These are phyloP conservation scores for Grigorovia humatica DNA, from an alignment of 805 yeast species.

Conservation along the genomic window DNA sequence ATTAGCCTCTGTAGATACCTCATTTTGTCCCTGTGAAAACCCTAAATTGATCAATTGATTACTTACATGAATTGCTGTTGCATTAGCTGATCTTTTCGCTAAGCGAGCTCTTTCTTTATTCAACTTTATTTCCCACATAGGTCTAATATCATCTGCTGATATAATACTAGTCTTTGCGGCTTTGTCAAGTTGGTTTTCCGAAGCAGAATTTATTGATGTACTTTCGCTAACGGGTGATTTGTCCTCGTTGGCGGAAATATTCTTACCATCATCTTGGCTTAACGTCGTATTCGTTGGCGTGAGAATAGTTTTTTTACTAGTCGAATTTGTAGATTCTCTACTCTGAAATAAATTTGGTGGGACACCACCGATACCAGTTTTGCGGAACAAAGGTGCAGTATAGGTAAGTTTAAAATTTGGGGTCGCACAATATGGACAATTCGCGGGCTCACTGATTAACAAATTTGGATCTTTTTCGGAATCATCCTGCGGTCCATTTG, in stretches of 20 bases:
- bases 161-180: conserved; percentile 29
- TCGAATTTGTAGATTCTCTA: background rate
- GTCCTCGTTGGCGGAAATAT: background rate
- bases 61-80: conserved; percentile 86
- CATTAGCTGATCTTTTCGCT: conserved; percentile 86
- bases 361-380: conserved; percentile 47
- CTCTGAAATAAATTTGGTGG: conserved; percentile 36
- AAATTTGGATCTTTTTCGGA: conserved; percentile 42
- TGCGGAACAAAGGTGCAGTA: conserved; percentile 45
- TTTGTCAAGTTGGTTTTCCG: background rate
- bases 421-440: conserved; percentile 90
- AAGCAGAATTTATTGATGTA: background rate
- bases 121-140: conserved; percentile 82
- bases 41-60: conserved; percentile 46
- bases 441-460: conserved; percentile 76
- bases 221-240: background rate
- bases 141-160: conserved; percentile 74
- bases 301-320: background rate
- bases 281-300: no score
- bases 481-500: conserved; percentile 19
- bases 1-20: background rate
- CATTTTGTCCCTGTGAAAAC: conserved; percentile 4
- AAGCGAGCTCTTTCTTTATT: conserved; percentile 61
- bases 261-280: background rate
- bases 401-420: conserved; percentile 77